phyloP scores from a whole-genome alignment of 495 filamentous ascomycete species.

The Penicillium lividum region DNA sequence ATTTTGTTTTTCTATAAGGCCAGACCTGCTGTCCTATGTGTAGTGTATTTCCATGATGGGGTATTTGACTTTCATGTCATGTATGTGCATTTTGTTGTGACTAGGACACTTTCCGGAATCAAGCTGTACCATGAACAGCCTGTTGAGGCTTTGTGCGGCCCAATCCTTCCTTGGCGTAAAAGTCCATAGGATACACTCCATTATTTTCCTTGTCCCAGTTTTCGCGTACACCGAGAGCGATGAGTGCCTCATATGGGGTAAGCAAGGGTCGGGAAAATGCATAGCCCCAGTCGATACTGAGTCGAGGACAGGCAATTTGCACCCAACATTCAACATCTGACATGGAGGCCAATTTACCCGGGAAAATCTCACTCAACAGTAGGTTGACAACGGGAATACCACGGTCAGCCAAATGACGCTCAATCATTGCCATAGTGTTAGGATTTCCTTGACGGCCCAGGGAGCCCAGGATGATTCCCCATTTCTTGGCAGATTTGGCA shows the following conservation, averaged over 20 bases:
- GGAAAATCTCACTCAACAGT: constrained; percentile 91
- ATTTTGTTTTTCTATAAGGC: constrained; percentile 8
- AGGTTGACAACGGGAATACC: constrained; percentile 80
- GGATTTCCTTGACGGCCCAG: constrained; percentile 95
- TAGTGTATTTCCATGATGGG: constrained; percentile 11
- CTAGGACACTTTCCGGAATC: constrained; percentile 1
- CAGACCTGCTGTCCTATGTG: constrained; percentile 23
- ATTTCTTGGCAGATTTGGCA: constrained; percentile 76
- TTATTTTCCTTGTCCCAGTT: constrained; percentile 69
- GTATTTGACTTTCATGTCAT: constrained; percentile 19
- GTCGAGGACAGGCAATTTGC: constrained; percentile 89
- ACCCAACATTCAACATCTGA: constrained; percentile 94
- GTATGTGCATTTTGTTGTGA: neutral
- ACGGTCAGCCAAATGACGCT: constrained; percentile 64
- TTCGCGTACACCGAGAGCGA: constrained; percentile 75
- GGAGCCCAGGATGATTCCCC: constrained; percentile 92
- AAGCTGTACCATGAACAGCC: constrained; percentile 22
- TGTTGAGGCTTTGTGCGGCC: constrained; percentile 69
- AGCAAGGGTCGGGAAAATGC: constrained; percentile 86
- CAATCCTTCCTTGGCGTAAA: constrained; percentile 89
- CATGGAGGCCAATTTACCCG: constrained; percentile 91
- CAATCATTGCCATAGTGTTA: constrained; percentile 84
- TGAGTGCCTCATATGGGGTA: constrained; percentile 92
- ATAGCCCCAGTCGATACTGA: constrained; percentile 99
- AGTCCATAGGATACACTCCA: constrained; percentile 96